phyloP scores from a whole-genome alignment of 495 filamentous ascomycete species.

The Xylaria sp. region DNA sequence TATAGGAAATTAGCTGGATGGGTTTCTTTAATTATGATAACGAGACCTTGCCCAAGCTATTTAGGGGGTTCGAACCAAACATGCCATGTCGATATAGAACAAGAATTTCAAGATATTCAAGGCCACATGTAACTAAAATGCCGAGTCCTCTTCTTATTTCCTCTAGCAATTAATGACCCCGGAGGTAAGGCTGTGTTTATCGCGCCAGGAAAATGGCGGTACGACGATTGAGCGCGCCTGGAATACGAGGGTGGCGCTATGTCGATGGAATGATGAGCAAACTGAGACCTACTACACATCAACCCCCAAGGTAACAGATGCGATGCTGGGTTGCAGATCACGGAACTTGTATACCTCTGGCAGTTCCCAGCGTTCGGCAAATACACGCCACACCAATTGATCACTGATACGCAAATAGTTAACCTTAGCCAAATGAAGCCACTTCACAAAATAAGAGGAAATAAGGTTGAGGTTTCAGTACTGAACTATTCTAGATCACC shows the following conservation, averaged over 20 bases:
- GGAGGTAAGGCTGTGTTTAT: neutral
- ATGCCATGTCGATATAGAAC: neutral
- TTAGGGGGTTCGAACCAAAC: neutral
- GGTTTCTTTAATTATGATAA: neutral
- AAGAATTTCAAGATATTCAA: neutral
- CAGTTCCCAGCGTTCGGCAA: neutral
- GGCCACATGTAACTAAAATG: too few species aligned
- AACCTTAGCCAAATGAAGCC: neutral
- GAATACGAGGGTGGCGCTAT: slow-evolving; percentile 1
- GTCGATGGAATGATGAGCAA: neutral
- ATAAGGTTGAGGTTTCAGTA: slow-evolving; percentile 3
- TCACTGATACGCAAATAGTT: neutral
- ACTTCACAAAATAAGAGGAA: neutral
- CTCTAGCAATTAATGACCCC: neutral
- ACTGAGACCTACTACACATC: neutral
- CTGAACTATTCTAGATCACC: neutral
- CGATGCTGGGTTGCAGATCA: neutral
- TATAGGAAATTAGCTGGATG: neutral
- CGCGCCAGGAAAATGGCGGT: neutral
- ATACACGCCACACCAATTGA: neutral
- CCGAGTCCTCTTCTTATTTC: neutral
- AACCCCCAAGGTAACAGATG: too few species aligned
- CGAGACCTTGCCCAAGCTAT: neutral
- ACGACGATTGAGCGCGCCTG: neutral
- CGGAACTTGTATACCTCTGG: neutral